Evolutionary conservation across 2,329 filamentous ascomycete genomes (phyloP).

Genomic region (Bipolaris sorokiniana): DNA sequence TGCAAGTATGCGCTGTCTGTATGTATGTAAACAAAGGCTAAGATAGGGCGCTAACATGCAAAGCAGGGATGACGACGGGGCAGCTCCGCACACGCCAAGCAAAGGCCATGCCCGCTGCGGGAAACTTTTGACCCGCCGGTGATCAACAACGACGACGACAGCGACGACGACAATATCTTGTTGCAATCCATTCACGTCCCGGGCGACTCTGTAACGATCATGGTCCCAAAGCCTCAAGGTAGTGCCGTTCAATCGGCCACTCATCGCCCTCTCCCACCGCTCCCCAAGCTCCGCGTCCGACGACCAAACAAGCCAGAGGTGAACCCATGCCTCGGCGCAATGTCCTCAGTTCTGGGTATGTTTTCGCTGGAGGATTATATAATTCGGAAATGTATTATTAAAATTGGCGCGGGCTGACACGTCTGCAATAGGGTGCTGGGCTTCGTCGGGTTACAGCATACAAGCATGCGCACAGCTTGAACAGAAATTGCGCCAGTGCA

Average conservation of each 20-base stretch:
- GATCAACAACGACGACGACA: background rate
- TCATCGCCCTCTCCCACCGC: slow-evolving; percentile 61
- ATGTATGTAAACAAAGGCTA: slow-evolving; percentile 20
- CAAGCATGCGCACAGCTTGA: slow-evolving; percentile 66
- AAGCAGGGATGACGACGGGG: slow-evolving; percentile 13
- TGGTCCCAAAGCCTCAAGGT: slow-evolving; percentile 48
- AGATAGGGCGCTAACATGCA: slow-evolving; percentile 3
- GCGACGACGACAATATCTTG: slow-evolving; percentile 7
- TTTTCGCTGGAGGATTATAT: background rate
- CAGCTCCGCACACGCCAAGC: slow-evolving; percentile 19
- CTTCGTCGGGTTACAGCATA: slow-evolving; percentile 73
- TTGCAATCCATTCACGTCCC: background rate
- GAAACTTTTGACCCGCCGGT: slow-evolving; percentile 21
- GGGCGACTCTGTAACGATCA: slow-evolving; percentile 23
- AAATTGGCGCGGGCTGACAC: slow-evolving; percentile 27
- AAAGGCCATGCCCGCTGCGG: slow-evolving; percentile 13
- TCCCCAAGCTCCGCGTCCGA: slow-evolving; percentile 68
- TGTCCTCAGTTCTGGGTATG: slow-evolving; percentile 70
- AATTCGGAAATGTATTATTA: background rate
- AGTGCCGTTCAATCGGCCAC: slow-evolving; percentile 45
- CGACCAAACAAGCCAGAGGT: slow-evolving; percentile 66
- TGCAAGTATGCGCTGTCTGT: background rate
- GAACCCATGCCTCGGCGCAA: slow-evolving; percentile 70
- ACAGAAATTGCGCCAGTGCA: slow-evolving; percentile 68
- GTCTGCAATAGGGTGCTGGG: slow-evolving; percentile 73